These are phyloP conservation scores for Yamadazyma aaseri DNA, from an alignment of 1,139 yeast genomes.

Conservation along the genomic window DNA sequence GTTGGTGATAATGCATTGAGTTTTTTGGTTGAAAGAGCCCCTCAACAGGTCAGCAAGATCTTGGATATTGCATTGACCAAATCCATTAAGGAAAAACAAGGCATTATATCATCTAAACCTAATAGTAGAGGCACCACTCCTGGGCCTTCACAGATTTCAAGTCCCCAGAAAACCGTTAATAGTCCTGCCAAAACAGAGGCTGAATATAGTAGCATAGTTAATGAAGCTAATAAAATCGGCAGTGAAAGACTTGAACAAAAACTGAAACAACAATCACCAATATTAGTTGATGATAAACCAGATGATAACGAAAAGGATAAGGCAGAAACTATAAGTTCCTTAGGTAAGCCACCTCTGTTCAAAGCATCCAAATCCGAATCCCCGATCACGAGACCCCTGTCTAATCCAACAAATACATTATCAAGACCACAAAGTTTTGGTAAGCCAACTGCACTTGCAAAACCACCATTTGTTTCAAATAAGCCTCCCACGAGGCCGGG, in stretches of 20 bases:
- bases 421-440: conserved; percentile 23
- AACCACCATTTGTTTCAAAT: conserved; percentile 34
- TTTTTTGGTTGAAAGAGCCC: conserved; percentile 81
- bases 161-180: conserved; percentile 12
- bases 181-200: conserved; percentile 2
- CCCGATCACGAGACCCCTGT: conserved; percentile 7
- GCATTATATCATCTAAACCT: conserved; percentile 20
- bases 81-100: conserved; percentile 61
- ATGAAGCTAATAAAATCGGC: conserved; percentile 11
- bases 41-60: conserved; percentile 80
- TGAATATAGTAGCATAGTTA: conserved; percentile 9
- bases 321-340: conserved; percentile 1
- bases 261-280: conserved; percentile 1
- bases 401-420: conserved; percentile 7
- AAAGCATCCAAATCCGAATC: conserved; percentile 3
- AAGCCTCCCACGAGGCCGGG: conserved; percentile 22
- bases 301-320: conserved; percentile 5
- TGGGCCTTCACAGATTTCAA: conserved; percentile 19
- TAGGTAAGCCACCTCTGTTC: conserved; percentile 14
- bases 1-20: conserved; percentile 78
- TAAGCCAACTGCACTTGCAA: conserved; percentile 22
- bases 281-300: conserved; percentile 2
- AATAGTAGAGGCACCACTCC: conserved; percentile 30
- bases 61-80: conserved; percentile 81
- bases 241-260: conserved; percentile 3